Evolutionary conservation across 2,329 filamentous ascomycete genomes (phyloP), one percentile per base, ranked within the genome.

Genomic region (Claviceps paspali): DNA sequence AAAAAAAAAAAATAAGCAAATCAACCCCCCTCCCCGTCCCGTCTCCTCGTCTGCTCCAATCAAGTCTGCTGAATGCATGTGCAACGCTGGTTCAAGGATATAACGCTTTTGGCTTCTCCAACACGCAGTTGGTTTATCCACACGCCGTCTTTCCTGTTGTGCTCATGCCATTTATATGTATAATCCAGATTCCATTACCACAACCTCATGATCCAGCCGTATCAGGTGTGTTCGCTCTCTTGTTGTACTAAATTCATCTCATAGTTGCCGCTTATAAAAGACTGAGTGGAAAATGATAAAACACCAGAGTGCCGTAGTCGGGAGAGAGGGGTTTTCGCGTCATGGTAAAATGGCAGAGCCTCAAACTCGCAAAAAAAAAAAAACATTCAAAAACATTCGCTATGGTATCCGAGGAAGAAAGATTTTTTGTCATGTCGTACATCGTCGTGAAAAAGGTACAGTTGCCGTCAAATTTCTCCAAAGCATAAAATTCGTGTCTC

Each of bases 371-470:
- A 33, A 33, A 14, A 38, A 34, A 37, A n/a, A n/a, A n/a, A n/a
- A n/a, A n/a, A n/a, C n/a, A n/a, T n/a, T n/a, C n/a, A n/a, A 33
- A 40, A 37, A 35, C 18, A 38, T 17, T 41, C 43, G 45, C 45
- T 44, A 32, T 41, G 39, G 39, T 43, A 40, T 40, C 33, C 33
- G 34, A 38, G 35, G 17, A 32, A 30, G 35, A 33, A 41, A 35
- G 35, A n/a, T n/a, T n/a, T n/a, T n/a, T 40, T 31, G 23, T 36
- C n/a, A n/a, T 31, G 35, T 36, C 38, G 40, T 40, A 39, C 30
- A 37, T 41, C 39, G 33, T 44, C 31, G 33, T 41, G 15, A 32
- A 7, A 18, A 29, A 6, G 14, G n/a, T 14, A 27, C 6, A 21
- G 15, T 11, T 24, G 9, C n/a, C 22, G 27, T 14, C 26, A 10